These are phyloP conservation scores for Torulaspora globosa DNA, from an alignment of 1,139 yeast species.

Conservation along the genomic window DNA sequence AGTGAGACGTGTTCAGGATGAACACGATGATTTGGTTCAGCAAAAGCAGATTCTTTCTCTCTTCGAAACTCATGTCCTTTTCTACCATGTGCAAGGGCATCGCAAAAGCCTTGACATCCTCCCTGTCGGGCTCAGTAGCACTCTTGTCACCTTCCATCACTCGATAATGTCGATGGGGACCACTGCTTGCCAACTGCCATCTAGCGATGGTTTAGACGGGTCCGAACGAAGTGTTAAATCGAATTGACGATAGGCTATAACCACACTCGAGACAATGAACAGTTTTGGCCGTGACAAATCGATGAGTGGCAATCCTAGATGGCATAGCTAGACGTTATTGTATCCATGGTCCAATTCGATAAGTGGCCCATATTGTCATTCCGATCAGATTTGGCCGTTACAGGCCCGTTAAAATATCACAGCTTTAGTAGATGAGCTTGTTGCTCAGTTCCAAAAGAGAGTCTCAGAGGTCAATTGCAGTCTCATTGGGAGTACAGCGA, in stretches of 20 bases:
- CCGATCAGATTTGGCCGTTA: slow-evolving; percentile 8
- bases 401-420: slow-evolving; percentile 12
- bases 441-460: background rate
- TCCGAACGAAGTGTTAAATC: background rate
- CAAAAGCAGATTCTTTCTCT: slow-evolving; percentile 14
- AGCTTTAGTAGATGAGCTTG: background rate
- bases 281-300: background rate
- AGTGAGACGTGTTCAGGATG: slow-evolving; percentile 24
- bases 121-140: background rate
- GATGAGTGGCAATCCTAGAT: background rate
- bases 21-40: slow-evolving; percentile 22
- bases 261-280: background rate
- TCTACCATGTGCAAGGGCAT: slow-evolving; percentile 7
- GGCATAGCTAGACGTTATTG: background rate
- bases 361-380: background rate
- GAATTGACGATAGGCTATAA: background rate
- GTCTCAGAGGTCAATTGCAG: background rate
- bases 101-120: slow-evolving; percentile 1
- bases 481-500: background rate
- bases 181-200: background rate
- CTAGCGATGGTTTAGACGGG: background rate
- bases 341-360: background rate
- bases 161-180: background rate
- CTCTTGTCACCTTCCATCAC: slow-evolving; percentile 1
- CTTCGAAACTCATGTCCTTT: slow-evolving; percentile 10